phyloP scores from a whole-genome alignment of 805 yeast species.

The Saccharomycopsis javanensis region DNA sequence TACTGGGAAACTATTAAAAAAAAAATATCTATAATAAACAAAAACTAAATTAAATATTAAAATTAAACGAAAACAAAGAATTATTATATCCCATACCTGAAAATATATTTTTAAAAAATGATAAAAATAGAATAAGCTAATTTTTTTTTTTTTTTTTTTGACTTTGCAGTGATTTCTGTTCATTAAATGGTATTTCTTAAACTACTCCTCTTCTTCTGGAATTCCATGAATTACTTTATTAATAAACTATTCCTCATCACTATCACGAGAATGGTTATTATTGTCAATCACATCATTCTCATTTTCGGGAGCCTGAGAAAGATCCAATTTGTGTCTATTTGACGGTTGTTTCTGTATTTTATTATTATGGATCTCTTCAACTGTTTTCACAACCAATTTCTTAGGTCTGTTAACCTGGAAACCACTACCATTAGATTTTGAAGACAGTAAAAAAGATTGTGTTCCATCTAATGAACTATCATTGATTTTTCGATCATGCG shows the following conservation, averaged over 20 bases:
- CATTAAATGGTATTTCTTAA: too few relatives aligned
- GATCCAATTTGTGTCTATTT: not conserved
- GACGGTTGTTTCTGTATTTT: not conserved
- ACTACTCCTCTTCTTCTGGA: not conserved
- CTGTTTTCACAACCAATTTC: conserved; percentile 16
- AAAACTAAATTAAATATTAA: not conserved
- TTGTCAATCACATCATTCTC: not conserved
- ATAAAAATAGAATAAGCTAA: not conserved
- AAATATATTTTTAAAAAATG: not conserved
- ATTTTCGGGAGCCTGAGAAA: not conserved
- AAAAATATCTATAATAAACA: not conserved
- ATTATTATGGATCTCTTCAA: not conserved
- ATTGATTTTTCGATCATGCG: not conserved
- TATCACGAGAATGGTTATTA: too few relatives aligned
- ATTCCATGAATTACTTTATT: not conserved
- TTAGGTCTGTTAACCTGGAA: conserved; percentile 28
- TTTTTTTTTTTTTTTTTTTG: not conserved
- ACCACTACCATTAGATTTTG: conserved; percentile 15
- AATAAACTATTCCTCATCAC: too few relatives aligned
- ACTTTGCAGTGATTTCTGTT: not conserved
- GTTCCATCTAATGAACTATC: not conserved
- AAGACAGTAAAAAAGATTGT: not conserved
- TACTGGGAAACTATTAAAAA: not conserved
- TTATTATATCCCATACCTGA: not conserved
- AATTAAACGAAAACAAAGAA: not conserved